Evolutionary conservation across 495 filamentous ascomycete genomes (phyloP).

Genomic region (Trypethelium eluteriae): DNA sequence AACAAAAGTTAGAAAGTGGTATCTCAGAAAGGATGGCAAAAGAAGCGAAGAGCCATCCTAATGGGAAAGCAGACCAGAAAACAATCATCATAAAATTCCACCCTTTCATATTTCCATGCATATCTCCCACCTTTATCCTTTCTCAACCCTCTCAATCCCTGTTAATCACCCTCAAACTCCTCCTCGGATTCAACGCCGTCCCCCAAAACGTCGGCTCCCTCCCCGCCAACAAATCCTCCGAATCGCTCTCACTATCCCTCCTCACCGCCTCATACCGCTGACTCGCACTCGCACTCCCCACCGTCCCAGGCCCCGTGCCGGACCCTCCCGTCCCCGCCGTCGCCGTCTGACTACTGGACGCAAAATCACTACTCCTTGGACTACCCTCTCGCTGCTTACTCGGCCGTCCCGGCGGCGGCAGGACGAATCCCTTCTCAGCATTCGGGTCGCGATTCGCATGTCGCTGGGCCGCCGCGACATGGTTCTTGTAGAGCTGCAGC

Average conservation of each 20-base stretch:
- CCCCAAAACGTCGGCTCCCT: slow-evolving; percentile 65
- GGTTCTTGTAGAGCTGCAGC: slow-evolving; percentile 52
- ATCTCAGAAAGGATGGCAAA: background rate
- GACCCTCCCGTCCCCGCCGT: slow-evolving; percentile 8
- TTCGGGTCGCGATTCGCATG: slow-evolving; percentile 25
- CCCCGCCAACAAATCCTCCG: slow-evolving; percentile 52
- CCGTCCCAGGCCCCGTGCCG: background rate
- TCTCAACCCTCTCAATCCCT: slow-evolving; percentile 27
- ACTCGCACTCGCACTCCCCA: slow-evolving; percentile 1
- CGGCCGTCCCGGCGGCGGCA: slow-evolving; percentile 19
- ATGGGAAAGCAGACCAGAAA: background rate
- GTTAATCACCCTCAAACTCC: slow-evolving; percentile 68
- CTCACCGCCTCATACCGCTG: slow-evolving; percentile 19
- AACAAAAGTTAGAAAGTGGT: slow-evolving; percentile 1
- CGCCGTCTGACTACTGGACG: slow-evolving; percentile 11
- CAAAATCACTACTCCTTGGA: background rate
- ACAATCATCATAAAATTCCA: slow-evolving; percentile 1
- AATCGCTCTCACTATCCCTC: slow-evolving; percentile 32
- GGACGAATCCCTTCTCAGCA: slow-evolving; percentile 32
- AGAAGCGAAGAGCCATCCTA: background rate
- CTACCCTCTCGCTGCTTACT: background rate
- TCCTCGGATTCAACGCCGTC: slow-evolving; percentile 61
- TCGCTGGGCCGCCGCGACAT: slow-evolving; percentile 50
- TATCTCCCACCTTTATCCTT: background rate
- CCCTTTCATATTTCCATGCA: background rate